A percentile compares a stretch with the other conserved stretches of the same genome.
Conservation (phyloP, 169 alveolate species). For the Cryptosporidium meleagridis region DNA sequence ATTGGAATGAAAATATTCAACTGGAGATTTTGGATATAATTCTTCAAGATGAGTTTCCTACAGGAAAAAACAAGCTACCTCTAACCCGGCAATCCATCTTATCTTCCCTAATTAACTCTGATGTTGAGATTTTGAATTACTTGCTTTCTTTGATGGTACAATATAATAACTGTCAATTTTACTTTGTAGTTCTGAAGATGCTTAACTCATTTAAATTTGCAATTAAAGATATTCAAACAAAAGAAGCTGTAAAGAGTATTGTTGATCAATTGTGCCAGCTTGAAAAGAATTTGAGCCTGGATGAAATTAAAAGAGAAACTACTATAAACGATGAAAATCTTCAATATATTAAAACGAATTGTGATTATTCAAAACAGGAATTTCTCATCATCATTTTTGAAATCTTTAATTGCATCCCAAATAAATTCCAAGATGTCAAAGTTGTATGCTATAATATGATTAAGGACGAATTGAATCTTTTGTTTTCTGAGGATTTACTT, state of each 20-base stretch:
- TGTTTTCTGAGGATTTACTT: neutral
- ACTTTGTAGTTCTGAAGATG: conserved; percentile 12
- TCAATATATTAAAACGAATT: neutral
- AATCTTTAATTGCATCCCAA: conserved; percentile 21
- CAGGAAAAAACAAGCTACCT: neutral
- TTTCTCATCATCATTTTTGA: conserved; percentile 19
- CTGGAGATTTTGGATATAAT: conserved; percentile 23
- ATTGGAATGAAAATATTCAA: conserved; percentile 57
- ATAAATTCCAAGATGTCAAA: conserved; percentile 5
- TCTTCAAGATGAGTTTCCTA: conserved; percentile 15
- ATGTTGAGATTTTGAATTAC: conserved; percentile 11
- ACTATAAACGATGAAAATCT: neutral
- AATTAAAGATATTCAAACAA: neutral
- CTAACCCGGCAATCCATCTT: neutral
- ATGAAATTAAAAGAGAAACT: neutral
- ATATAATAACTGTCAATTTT: conserved; percentile 9
- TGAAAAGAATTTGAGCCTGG: neutral
- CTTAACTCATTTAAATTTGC: conserved; percentile 1
- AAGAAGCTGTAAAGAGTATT: conserved; percentile 11
- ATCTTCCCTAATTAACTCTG: conserved; percentile 11
- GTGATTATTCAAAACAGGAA: neutral
- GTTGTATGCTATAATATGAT: conserved; percentile 26
- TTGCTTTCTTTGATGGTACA: conserved; percentile 30
- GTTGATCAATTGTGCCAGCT: conserved; percentile 48
- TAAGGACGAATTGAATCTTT: conserved; percentile 25